phyloP scores from a whole-genome alignment of 2,329 filamentous ascomycete species.

The Exophiala sideris region DNA sequence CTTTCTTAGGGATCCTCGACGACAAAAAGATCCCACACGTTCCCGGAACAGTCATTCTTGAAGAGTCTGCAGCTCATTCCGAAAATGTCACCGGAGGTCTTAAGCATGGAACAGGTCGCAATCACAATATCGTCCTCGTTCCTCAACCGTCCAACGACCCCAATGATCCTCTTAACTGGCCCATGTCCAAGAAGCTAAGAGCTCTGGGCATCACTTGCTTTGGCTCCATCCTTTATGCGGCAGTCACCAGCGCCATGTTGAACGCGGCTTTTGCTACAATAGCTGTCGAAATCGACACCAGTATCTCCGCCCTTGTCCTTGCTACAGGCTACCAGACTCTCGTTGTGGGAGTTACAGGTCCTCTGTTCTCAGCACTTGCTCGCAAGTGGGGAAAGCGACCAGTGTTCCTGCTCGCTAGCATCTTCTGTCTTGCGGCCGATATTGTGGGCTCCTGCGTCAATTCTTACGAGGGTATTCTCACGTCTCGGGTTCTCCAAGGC shows the following conservation, averaged over 20 bases:
- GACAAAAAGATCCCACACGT: slow-evolving; percentile 32
- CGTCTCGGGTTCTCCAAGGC: slow-evolving; percentile 46
- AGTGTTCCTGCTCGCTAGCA: slow-evolving; percentile 26
- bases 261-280: slow-evolving; percentile 36
- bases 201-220: slow-evolving; percentile 32
- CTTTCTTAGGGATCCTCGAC: slow-evolving; percentile 30
- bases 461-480: slow-evolving; percentile 46
- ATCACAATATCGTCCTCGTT: slow-evolving; percentile 32
- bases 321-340: slow-evolving; percentile 48
- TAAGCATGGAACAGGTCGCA: slow-evolving; percentile 19
- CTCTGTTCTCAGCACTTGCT: slow-evolving; percentile 40
- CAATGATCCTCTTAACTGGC: slow-evolving; percentile 41
- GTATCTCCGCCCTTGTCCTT: slow-evolving; percentile 44
- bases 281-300: slow-evolving; percentile 41
- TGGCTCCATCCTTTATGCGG: slow-evolving; percentile 34
- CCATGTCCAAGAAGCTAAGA: slow-evolving; percentile 29
- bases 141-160: slow-evolving; percentile 38
- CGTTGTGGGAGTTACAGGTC: slow-evolving; percentile 35
- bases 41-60: slow-evolving; percentile 33
- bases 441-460: slow-evolving; percentile 46
- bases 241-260: slow-evolving; percentile 32
- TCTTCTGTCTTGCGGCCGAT: slow-evolving; percentile 35
- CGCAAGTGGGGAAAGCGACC: slow-evolving; percentile 40
- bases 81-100: slow-evolving; percentile 12
- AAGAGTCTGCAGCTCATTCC: slow-evolving; percentile 14